A percentile compares a stretch with the other conserved stretches of the same genome.
Evolutionary conservation across 192 early-diverging fungal genomes (phyloP).

Genomic region (Coemansia sp.): DNA sequence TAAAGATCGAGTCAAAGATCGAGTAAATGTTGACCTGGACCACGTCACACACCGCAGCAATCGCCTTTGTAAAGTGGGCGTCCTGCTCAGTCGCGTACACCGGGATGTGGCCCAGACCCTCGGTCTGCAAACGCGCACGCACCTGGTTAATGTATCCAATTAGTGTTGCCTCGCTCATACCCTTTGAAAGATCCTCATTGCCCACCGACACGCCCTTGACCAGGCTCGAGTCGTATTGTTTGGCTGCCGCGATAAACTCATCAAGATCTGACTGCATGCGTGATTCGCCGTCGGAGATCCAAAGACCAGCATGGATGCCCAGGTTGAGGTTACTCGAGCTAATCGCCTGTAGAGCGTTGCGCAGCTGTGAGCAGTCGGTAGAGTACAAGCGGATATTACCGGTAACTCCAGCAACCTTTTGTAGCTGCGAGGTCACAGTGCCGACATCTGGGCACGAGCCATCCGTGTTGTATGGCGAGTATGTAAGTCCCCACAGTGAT

Average conservation of each 20-base stretch:
- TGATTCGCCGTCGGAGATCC: constrained; percentile 27
- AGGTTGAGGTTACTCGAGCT: constrained; percentile 25
- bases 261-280: constrained; percentile 42
- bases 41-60: constrained; percentile 37
- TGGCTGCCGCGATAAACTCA: constrained; percentile 38
- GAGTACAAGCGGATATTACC: constrained; percentile 52
- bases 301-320: constrained; percentile 44
- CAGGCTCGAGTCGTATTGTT: constrained; percentile 26
- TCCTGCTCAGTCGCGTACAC: constrained; percentile 50
- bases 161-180: constrained; percentile 37
- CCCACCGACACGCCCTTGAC: constrained; percentile 51
- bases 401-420: constrained; percentile 28
- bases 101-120: constrained; percentile 45
- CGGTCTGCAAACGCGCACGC: constrained; percentile 35
- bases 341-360: constrained; percentile 35
- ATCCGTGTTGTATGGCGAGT: constrained; percentile 51
- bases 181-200: constrained; percentile 47
- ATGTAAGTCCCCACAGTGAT: constrained; percentile 44
- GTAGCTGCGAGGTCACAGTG: constrained; percentile 29
- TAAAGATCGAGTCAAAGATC: constrained; percentile 37
- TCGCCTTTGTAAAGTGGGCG: constrained; percentile 24
- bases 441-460: constrained; percentile 41
- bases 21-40: constrained; percentile 53
- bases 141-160: constrained; percentile 49
- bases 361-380: constrained; percentile 51